These are phyloP conservation scores for Zalaria sp. DNA, from an alignment of 2,329 filamentous ascomycete species.

Conservation along the genomic window DNA sequence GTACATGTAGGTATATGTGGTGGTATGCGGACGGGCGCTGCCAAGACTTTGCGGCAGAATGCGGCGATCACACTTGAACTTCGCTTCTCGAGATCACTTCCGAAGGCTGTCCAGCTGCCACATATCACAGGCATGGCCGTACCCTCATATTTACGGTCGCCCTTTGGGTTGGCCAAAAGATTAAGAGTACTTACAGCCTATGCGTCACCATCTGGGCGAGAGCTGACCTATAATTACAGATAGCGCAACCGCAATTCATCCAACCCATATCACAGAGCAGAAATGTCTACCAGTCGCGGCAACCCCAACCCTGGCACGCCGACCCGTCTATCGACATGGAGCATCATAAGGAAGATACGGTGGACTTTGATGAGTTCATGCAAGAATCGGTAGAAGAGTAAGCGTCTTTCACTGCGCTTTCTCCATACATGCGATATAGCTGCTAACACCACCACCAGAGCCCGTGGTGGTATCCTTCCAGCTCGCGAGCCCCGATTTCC, in stretches of 20 bases:
- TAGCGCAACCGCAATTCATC: constrained; percentile 7
- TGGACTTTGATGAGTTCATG: constrained; percentile 8
- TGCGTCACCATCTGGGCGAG: too few relatives aligned
- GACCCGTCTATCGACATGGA: constrained; percentile 5
- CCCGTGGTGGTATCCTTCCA: constrained; percentile 8
- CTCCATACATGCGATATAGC: not conserved
- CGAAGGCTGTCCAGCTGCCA: too few relatives aligned
- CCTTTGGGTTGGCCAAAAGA: constrained; percentile 28
- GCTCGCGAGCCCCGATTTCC: constrained; percentile 7
- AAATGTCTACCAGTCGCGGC: constrained; percentile 8
- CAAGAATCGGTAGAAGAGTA: constrained; percentile 6
- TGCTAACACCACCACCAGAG: constrained; percentile 9
- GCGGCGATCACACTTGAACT: too few relatives aligned
- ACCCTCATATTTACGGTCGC: constrained; percentile 28
- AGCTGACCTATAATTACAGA: constrained; percentile 1
- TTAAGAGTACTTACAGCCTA: constrained; percentile 19
- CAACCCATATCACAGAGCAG: constrained; percentile 2
- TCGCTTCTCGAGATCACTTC: too few relatives aligned
- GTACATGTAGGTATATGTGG: too few relatives aligned
- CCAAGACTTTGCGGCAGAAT: too few relatives aligned
- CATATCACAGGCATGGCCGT: constrained; percentile 23
- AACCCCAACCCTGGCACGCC: constrained; percentile 8
- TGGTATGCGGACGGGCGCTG: too few relatives aligned
- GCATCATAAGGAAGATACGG: constrained; percentile 4
- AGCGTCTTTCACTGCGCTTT: not conserved